A percentile compares a stretch with the other conserved stretches of the same genome.
Conservation (phyloP, 2,329 filamentous ascomycete species). For the Pseudonectria buxi region DNA sequence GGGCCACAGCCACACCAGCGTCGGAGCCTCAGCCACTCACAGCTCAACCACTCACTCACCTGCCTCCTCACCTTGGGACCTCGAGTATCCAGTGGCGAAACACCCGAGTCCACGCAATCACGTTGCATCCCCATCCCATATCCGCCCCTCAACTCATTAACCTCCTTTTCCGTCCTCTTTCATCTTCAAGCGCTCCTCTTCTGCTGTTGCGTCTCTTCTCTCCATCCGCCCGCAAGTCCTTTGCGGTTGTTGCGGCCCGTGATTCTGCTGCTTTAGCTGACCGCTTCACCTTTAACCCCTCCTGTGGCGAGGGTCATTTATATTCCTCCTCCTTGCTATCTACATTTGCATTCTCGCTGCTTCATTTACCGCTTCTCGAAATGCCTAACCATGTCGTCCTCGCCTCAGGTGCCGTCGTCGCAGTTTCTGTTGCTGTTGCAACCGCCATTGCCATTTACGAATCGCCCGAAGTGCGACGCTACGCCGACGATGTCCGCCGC, state of each 20-base stretch:
- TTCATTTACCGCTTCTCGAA: slow-evolving; percentile 10
- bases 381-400: slow-evolving; percentile 54
- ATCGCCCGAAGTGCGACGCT: slow-evolving; percentile 55
- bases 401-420: slow-evolving; percentile 51
- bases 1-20: too few relatives aligned
- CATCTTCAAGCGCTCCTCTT: background rate
- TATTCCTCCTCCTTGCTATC: background rate
- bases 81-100: slow-evolving; percentile 1
- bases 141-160: background rate
- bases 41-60: background rate
- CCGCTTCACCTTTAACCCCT: too few relatives aligned
- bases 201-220: background rate
- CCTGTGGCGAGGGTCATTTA: background rate
- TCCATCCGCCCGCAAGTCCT: background rate
- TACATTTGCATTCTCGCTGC: background rate
- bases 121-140: background rate
- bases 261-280: too few relatives aligned
- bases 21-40: too few relatives aligned
- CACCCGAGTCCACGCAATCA: slow-evolving; percentile 1
- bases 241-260: too few relatives aligned
- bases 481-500: slow-evolving; percentile 54
- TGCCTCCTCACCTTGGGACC: background rate
- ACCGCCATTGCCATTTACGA: slow-evolving; percentile 57
- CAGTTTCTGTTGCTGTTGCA: slow-evolving; percentile 50
- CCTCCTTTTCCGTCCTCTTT: background rate